Conservation (phyloP, 495 filamentous ascomycete genomes). For the Pyrenula aspistea region DNA sequence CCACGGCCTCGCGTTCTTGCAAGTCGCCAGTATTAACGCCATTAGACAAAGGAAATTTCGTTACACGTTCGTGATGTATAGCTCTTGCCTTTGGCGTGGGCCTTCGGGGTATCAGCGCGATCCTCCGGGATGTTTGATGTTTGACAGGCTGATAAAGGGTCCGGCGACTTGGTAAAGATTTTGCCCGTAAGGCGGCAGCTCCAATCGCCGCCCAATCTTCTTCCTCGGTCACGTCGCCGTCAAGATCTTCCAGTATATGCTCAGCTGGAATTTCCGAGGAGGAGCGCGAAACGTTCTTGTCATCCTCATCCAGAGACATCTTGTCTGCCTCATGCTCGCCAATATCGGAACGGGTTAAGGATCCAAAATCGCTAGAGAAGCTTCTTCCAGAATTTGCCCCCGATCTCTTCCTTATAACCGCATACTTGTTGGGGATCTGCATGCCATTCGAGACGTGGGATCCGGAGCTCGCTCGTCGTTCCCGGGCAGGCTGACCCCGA, state of each 20-base stretch:
- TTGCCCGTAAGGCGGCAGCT: slow-evolving; percentile 68
- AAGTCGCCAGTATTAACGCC: slow-evolving; percentile 25
- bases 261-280: slow-evolving; percentile 64
- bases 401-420: slow-evolving; percentile 33
- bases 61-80: neutral
- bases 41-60: slow-evolving; percentile 20
- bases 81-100: slow-evolving; percentile 25
- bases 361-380: slow-evolving; percentile 53
- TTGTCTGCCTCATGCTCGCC: slow-evolving; percentile 83
- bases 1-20: slow-evolving; percentile 74
- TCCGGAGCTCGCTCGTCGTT: slow-evolving; percentile 26
- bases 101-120: slow-evolving; percentile 34
- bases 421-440: slow-evolving; percentile 47
- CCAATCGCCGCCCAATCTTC: slow-evolving; percentile 94
- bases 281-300: slow-evolving; percentile 48
- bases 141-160: slow-evolving; percentile 20
- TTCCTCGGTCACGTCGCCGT: slow-evolving; percentile 85
- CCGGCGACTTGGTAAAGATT: slow-evolving; percentile 38
- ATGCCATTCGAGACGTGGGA: slow-evolving; percentile 43
- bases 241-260: slow-evolving; percentile 49
- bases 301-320: slow-evolving; percentile 82
- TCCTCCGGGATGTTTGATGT: slow-evolving; percentile 14
- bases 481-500: slow-evolving; percentile 50
- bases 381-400: slow-evolving; percentile 44
- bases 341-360: slow-evolving; percentile 59